Evolutionary conservation across 306 rosid species (phyloP), one percentile per base, ranked within the genome.

Genomic region (Acacia melanoxylon): DNA sequence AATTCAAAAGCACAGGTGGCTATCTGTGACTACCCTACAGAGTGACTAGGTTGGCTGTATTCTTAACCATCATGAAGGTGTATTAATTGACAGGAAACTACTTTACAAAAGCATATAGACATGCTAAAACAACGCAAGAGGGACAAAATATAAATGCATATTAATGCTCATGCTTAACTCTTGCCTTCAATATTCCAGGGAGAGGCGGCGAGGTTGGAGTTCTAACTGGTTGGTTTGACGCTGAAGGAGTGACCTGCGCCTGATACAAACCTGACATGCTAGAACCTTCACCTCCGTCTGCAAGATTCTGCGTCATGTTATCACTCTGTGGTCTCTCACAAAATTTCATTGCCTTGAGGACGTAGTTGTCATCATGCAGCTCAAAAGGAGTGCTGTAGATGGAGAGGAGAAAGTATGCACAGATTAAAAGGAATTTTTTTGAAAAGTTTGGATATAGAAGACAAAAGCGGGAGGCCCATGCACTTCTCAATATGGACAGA

Each of bases 311-410:
- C 1, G 84, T 82, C 42, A 42, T 68, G 68, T 86, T 86, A 78
- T 90, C 96, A 54, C 68, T 85, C 65, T 80, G 92, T 24, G 91
- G 90, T 84, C 91, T 83, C 37, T 90, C 91, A 69, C 92, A 87
- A 77, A 95, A 91, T 63, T 93, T 87, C 99, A 96, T 96, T 54
- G 94, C 97, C 87, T 92, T 93, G 68, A 93, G 89, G 59, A 93
- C 98, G 79, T 91, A 95, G 79, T 93, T 92, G 88, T 93, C 99
- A 22, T 95, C 98, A 61, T 95, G 99, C 84, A 95, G 92, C 97
- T 95, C 98, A 84, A 95, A 95, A 24, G 99, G 99, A 58, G 99
- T 89, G 88, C 99, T 95, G 89, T 86, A 85, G 41, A 62, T 76
- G 75, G 58, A 75, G n/a, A 74, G 52, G 76, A 78, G 44, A 72